Base-by-base conservation (phyloP, 2,329 filamentous ascomycete species). In the Gnomoniopsis smithogilvyi region DNA sequence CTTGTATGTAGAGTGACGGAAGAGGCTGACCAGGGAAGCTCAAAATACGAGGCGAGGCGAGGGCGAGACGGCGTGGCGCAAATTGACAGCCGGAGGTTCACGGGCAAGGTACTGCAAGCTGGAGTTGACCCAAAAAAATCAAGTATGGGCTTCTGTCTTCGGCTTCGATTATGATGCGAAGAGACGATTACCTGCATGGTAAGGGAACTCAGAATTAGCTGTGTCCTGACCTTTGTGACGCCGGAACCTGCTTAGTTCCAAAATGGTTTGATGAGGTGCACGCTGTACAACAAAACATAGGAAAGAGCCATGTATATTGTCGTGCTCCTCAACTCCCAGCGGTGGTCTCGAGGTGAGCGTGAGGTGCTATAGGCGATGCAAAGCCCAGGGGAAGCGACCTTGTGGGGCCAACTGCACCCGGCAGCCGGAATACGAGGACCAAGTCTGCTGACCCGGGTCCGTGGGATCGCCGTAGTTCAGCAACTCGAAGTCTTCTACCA, bases 181-280 rank as follows among this genome's bases (percentile, higher is more conserved):
- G 60, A 64, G 56, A 63, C 68, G 71, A 70, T 62, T 64, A 66
- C 69, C 74, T 77, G 72, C 73, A 75, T 73, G 62, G 63, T 61
- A 63, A 67, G 62, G 53, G 62, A 62, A 63, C 61, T 62, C 62
- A 65, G 56, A 64, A 67, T 74, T 67, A 74, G 72, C 66, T 60
- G 64, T 67, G 64, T 66, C 67, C 64, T 59, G 61, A 65, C 62
- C 33, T 26, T 19, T 50, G 6, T 51, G n/a, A 48, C 54, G 53
- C 53, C 21, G 49, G 45, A 30, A 57, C 49, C 53, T 46, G 43
- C 56, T 43, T 34, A 17, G 48, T 48, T 47, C 38, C 45, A 19
- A 50, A 21, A 34, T 38, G n/a, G 47, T 51, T 30, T 52, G 33
- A 46, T 45, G 47, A 51, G 21, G 45, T 53, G 50, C 30, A 41